Base-by-base conservation (phyloP, 2,329 filamentous ascomycete species). In the Diaporthe velutina region DNA sequence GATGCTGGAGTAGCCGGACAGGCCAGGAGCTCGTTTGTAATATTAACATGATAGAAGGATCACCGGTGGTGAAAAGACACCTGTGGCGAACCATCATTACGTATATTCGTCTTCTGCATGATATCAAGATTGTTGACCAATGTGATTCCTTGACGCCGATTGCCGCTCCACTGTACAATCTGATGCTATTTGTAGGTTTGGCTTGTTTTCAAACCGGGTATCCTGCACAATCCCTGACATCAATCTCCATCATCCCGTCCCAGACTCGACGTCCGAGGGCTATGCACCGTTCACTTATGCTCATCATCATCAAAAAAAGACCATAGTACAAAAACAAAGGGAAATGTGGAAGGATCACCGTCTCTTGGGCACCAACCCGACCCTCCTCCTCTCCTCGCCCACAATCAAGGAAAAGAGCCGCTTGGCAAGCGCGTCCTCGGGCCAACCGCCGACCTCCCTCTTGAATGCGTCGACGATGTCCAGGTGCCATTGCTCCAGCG, bases 1-100 rank as follows among this genome's bases (percentile, higher is more conserved):
- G 75, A 88, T 97, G 89, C 88, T 99, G 79, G 97, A 99, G 90
- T 99, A 92, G 82, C 33, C 25, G 73, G 71, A 64, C 58, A 64
- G 60, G 68, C 70, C 71, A 45, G 57, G 76, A 42, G 67, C 70
- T 68, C 35, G 33, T 30, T 73, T 78, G 77, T 76, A 79, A 75
- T 77, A 79, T 71, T 77, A 79, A 73, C 78, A 77, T 75, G 77
- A 78, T 79, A 35, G 42, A 50, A 78, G 78, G 78, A n/a, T 77
- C 64, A 74, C 67, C 35, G 55, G 74, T 57, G 55, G 33, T 50
- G 2, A 50, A 50, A 58, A 61, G 55, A 55, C 42, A 52, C 30
- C 66, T 28, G 33, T 50, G 67, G 61, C 60, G 30, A 64, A 38
- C 22, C 54, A 70, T 70, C 40, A 35, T 68, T 70, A 64, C 58